Percentiles rank a stretch among this genome's conserved stretches.
Conservation (phyloP, 23 red algal species). For the Gracilaria domingensis region DNA sequence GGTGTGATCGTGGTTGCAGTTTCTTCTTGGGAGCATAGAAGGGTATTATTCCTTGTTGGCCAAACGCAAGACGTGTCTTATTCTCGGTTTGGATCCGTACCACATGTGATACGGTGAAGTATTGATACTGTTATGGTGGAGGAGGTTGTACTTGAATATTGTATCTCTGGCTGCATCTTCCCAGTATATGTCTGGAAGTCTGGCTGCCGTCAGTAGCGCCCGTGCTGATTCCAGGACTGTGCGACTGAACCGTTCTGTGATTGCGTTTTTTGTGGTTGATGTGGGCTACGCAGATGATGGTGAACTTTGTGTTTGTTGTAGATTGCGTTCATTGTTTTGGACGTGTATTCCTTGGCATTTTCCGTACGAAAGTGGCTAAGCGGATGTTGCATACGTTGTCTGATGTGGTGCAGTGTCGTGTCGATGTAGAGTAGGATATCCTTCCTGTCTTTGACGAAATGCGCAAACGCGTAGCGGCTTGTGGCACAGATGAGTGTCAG, state of each 20-base stretch:
- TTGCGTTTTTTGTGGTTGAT: too few species aligned
- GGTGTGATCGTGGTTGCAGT: not conserved
- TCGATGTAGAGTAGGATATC: not conserved
- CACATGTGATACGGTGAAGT: slow-evolving; percentile 7
- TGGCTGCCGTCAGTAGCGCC: too few species aligned
- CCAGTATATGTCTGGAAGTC: not conserved
- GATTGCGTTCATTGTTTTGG: too few species aligned
- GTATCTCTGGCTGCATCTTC: slow-evolving; percentile 17
- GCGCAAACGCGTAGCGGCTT: not conserved
- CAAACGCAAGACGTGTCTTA: not conserved
- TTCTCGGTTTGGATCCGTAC: not conserved
- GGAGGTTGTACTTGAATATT: slow-evolving; percentile 12
- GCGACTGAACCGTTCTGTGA: too few species aligned
- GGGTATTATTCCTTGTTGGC: slow-evolving; percentile 10
- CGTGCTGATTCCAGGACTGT: too few species aligned
- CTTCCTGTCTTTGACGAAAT: slow-evolving; percentile 9
- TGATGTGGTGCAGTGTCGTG: too few species aligned
- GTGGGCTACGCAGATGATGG: too few species aligned
- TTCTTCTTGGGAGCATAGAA: slow-evolving; percentile 5
- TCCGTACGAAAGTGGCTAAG: too few species aligned
- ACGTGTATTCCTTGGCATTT: too few species aligned
- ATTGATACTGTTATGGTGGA: not conserved
- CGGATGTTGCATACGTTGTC: too few species aligned
- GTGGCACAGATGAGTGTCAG: not conserved
- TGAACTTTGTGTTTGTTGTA: too few species aligned